Percentiles rank a stretch among this genome's conserved stretches.
phyloP scores from a whole-genome alignment of 352 stramenopile species.

The Blastocystis sp. region DNA sequence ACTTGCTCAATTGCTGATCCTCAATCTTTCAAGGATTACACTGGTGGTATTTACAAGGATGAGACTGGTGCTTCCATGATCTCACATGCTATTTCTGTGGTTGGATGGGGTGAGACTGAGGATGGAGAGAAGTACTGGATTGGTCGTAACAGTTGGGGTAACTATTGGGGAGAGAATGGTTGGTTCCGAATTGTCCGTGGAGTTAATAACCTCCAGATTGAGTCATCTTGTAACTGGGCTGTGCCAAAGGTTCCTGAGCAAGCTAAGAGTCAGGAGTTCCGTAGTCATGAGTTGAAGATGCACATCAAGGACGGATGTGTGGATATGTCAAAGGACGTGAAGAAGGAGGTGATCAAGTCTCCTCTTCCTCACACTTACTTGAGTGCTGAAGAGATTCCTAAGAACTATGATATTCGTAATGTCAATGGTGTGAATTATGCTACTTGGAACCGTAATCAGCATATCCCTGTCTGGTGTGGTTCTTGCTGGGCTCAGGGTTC shows the following conservation, averaged over 20 bases:
- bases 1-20: conserved; percentile 72
- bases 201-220: conserved; percentile 82
- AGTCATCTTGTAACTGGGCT: conserved; percentile 82
- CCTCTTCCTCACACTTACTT: conserved; percentile 75
- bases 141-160: conserved; percentile 85
- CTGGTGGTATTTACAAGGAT: conserved; percentile 82
- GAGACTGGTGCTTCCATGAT: conserved; percentile 73
- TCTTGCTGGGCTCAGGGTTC: conserved; percentile 83
- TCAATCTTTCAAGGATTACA: conserved; percentile 76
- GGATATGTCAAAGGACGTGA: conserved; percentile 71
- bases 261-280: conserved; percentile 63
- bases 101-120: conserved; percentile 82
- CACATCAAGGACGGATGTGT: conserved; percentile 80
- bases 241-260: conserved; percentile 69
- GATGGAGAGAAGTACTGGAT: conserved; percentile 83
- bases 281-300: conserved; percentile 73
- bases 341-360: conserved; percentile 48
- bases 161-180: conserved; percentile 86
- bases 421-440: conserved; percentile 84
- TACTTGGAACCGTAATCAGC: conserved; percentile 95
- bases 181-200: conserved; percentile 84
- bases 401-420: conserved; percentile 85
- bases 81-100: conserved; percentile 86
- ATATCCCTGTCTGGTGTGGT: conserved; percentile 86
- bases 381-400: conserved; percentile 75